phyloP scores from a whole-genome alignment of 495 filamentous ascomycete species.

The Cercophora scortea region DNA sequence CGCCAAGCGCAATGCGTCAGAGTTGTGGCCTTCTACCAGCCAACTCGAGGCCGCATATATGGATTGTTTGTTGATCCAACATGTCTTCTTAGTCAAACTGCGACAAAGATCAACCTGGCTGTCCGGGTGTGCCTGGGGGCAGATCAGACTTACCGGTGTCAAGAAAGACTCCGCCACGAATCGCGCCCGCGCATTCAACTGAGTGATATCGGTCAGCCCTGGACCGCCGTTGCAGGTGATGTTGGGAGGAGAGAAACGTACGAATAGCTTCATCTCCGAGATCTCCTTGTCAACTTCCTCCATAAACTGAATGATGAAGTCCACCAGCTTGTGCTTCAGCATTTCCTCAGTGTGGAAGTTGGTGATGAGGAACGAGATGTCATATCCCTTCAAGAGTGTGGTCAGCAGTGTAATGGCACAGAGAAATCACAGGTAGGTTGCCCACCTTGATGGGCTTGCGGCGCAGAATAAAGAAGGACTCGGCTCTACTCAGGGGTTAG shows the following conservation, averaged over 20 bases:
- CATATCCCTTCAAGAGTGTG: conserved; percentile 65
- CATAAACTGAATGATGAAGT: conserved; percentile 99
- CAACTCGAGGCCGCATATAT: too few relatives aligned
- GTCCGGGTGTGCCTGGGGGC: too few relatives aligned
- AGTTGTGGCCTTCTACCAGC: too few relatives aligned
- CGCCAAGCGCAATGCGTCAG: too few relatives aligned
- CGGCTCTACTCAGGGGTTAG: conserved; percentile 18
- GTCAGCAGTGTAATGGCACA: neutral
- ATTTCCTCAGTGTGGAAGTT: conserved; percentile 98
- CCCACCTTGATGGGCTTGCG: conserved; percentile 89
- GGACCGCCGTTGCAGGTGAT: neutral
- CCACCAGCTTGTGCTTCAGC: conserved; percentile 96
- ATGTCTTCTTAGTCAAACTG: too few relatives aligned
- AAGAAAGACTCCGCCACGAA: conserved; percentile 98
- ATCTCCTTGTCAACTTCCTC: conserved; percentile 99
- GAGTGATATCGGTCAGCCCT: conserved; percentile 14
- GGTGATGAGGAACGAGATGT: conserved; percentile 97
- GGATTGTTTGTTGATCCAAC: too few relatives aligned
- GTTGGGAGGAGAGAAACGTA: conserved; percentile 41
- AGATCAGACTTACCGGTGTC: conserved; percentile 65
- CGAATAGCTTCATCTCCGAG: conserved; percentile 99
- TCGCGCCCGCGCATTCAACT: conserved; percentile 95
- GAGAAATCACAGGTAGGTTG: neutral
- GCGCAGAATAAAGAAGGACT: conserved; percentile 94
- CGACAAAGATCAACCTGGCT: too few relatives aligned